These are phyloP conservation scores for Komagataella pseudopastoris DNA, from an alignment of 805 yeast species.

Conservation along the genomic window DNA sequence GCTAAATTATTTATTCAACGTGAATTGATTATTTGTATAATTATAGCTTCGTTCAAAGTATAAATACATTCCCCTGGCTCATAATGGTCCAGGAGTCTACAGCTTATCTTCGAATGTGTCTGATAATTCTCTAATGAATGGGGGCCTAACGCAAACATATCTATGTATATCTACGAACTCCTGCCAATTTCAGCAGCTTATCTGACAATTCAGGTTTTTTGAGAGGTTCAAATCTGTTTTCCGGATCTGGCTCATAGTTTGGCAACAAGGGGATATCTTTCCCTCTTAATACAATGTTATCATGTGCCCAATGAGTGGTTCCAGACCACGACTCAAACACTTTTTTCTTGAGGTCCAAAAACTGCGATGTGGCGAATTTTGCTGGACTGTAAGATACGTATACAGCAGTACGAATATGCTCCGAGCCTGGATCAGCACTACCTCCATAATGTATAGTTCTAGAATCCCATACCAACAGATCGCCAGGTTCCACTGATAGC, in stretches of 20 bases:
- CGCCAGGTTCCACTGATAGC: slow-evolving; percentile 19
- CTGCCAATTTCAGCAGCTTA: slow-evolving; percentile 15
- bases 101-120: background rate
- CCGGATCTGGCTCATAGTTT: slow-evolving; percentile 10
- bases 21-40: background rate
- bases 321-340: slow-evolving; percentile 13
- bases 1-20: background rate
- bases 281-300: slow-evolving; percentile 8
- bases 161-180: slow-evolving; percentile 4
- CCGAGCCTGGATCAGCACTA: slow-evolving; percentile 12
- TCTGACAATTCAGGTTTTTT: slow-evolving; percentile 13
- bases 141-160: background rate
- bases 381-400: slow-evolving; percentile 19
- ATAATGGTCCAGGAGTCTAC: background rate
- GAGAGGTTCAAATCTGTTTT: slow-evolving; percentile 12
- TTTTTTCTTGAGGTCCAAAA: slow-evolving; percentile 9
- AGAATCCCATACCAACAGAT: slow-evolving; percentile 21
- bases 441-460: slow-evolving; percentile 18
- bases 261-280: slow-evolving; percentile 1
- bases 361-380: slow-evolving; percentile 16
- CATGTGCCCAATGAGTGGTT: slow-evolving; percentile 21
- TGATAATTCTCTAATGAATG: background rate
- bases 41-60: no score
- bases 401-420: slow-evolving; percentile 15
- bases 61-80: background rate